Evolutionary conservation across 2,329 filamentous ascomycete genomes (phyloP).

Genomic region (Stagonosporopsis tanaceti): DNA sequence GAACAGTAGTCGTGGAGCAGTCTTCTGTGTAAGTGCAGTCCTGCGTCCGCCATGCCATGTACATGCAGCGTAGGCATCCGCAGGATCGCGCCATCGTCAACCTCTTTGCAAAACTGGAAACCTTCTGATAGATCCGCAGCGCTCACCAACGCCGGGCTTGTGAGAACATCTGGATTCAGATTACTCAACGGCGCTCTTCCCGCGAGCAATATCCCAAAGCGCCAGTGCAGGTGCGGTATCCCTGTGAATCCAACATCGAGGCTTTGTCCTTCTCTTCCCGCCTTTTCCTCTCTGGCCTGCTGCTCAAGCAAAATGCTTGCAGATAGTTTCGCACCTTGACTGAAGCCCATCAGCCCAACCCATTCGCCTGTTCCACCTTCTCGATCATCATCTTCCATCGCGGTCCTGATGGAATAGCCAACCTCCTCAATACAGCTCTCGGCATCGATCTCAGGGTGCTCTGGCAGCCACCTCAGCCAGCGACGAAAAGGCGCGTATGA

Average conservation of each 20-base stretch:
- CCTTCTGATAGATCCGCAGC: conserved; percentile 56
- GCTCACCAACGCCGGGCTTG: conserved; percentile 50
- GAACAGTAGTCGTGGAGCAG: conserved; percentile 68
- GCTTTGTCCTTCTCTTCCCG: conserved; percentile 37
- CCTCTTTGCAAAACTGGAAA: conserved; percentile 42
- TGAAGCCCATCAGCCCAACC: conserved; percentile 61
- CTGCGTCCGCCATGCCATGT: conserved; percentile 69
- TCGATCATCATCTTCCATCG: conserved; percentile 56
- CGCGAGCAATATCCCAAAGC: conserved; percentile 69
- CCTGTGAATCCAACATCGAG: conserved; percentile 36
- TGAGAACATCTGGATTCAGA: conserved; percentile 53
- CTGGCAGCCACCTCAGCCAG: conserved; percentile 70
- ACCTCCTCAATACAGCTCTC: conserved; percentile 58
- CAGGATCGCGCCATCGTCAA: conserved; percentile 59
- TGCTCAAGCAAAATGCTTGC: conserved; percentile 62
- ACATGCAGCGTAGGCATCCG: conserved; percentile 71
- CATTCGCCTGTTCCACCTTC: conserved; percentile 53
- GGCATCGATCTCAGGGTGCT: conserved; percentile 63
- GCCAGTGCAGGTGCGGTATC: conserved; percentile 53
- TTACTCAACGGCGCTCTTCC: conserved; percentile 68
- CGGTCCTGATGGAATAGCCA: conserved; percentile 54
- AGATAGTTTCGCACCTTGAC: conserved; percentile 58
- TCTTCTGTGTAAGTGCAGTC: conserved; percentile 65
- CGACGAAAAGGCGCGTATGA: conserved; percentile 70
- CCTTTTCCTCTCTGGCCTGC: conserved; percentile 59